A percentile compares a stretch with the other conserved stretches of the same genome.
phyloP scores from a whole-genome alignment of 2,329 filamentous ascomycete genomes.

The Diatrype stigma region DNA sequence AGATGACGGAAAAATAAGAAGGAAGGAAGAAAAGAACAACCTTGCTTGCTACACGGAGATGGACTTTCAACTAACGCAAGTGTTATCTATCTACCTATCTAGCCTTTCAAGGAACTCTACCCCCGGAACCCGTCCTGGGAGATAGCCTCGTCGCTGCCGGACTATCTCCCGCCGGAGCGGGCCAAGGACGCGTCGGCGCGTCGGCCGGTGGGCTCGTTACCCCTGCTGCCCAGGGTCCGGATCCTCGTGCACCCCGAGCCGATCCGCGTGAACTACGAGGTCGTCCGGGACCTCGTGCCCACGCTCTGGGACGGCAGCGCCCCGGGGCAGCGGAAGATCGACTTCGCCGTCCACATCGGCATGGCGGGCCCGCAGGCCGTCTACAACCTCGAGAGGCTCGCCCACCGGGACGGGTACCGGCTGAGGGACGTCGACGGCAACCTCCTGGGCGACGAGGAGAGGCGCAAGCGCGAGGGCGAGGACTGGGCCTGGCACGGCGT shows the following conservation, averaged over 20 bases:
- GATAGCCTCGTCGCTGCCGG: slow-evolving; percentile 66
- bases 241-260: slow-evolving; percentile 63
- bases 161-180: slow-evolving; percentile 52
- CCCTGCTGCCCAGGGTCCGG: slow-evolving; percentile 49
- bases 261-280: slow-evolving; percentile 67
- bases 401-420: slow-evolving; percentile 67
- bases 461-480: slow-evolving; percentile 31
- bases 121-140: slow-evolving; percentile 77
- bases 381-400: slow-evolving; percentile 69
- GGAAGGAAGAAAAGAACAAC: too few relatives aligned
- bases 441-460: slow-evolving; percentile 47
- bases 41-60: too few relatives aligned
- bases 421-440: slow-evolving; percentile 67
- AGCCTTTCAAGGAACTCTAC: slow-evolving; percentile 74
- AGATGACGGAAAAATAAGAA: too few relatives aligned
- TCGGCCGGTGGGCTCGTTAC: slow-evolving; percentile 21
- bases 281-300: slow-evolving; percentile 61
- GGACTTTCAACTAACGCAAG: too few relatives aligned
- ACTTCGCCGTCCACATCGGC: slow-evolving; percentile 73
- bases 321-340: slow-evolving; percentile 37
- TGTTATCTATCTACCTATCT: slow-evolving; percentile 5
- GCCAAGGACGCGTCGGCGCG: slow-evolving; percentile 36
- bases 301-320: slow-evolving; percentile 50
- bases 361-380: slow-evolving; percentile 63
- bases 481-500: slow-evolving; percentile 51